These are phyloP conservation scores for Chrysophaeum taylorii DNA, from an alignment of 352 stramenopile species.

Conservation along the genomic window DNA sequence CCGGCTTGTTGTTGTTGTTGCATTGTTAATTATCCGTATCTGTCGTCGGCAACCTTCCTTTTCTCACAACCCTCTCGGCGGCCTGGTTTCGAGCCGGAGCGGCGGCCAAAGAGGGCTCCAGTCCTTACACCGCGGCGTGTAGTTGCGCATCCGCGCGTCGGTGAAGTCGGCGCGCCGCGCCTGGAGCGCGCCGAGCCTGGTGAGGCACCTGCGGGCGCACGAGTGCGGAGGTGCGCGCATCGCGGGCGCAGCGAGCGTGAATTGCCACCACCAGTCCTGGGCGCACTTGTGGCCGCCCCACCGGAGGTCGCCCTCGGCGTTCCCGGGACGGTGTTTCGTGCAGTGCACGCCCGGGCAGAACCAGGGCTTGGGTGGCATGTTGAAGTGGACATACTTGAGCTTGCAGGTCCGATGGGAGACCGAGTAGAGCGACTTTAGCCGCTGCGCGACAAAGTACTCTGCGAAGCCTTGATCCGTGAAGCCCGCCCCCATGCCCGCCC, in stretches of 20 bases:
- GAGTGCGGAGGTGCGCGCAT: neutral
- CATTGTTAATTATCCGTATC: too few species aligned
- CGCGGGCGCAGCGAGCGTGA: neutral
- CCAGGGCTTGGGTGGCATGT: conserved; percentile 12
- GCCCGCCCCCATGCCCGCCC: neutral
- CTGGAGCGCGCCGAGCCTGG: neutral
- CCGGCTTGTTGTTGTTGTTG: too few species aligned
- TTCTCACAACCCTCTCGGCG: too few species aligned
- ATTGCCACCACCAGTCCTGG: conserved; percentile 11
- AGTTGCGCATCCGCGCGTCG: neutral
- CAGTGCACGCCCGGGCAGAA: conserved; percentile 4
- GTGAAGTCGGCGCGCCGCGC: neutral
- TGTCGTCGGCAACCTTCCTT: too few species aligned
- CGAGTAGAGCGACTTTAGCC: neutral
- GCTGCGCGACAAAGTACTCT: neutral
- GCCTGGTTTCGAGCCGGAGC: too few species aligned
- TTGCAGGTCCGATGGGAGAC: neutral
- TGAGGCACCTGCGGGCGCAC: neutral
- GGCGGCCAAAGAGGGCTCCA: neutral
- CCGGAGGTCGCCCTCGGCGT: neutral
- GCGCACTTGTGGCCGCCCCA: conserved; percentile 13
- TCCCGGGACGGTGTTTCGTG: neutral
- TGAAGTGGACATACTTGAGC: conserved; percentile 7
- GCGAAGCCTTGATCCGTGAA: conserved; percentile 14
- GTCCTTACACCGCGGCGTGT: neutral